Evolutionary conservation across 345 rosid genomes (phyloP), one percentile per base, ranked within the genome.

Genomic region (Excoecaria cochinchinensis): DNA sequence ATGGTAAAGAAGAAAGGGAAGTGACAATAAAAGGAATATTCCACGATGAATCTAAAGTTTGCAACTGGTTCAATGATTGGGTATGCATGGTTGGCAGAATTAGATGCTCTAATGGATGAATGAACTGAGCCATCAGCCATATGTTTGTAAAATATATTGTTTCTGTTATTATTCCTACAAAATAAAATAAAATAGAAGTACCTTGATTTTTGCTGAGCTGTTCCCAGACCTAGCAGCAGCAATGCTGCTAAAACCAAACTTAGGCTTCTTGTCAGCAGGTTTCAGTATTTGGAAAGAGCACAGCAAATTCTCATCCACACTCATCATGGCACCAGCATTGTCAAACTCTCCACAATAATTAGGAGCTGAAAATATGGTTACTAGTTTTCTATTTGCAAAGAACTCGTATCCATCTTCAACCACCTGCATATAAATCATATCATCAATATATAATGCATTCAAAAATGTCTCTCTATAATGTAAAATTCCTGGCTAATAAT

Each of bases 121-220:
- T 31, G 31, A 31, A 31, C 31, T 31, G 31, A 31, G 31, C 31
- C 31, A 31, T 31, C 1, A 31, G 31, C 31, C 31, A 31, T 31
- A 31, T 31, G 31, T 31, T 31, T 2, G 31, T 31, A 31, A 31
- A 31, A 31, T 31, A 31, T 31, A 31, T 31, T 31, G 31, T 31
- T 2, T 31, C 31, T 31, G 31, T 31, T 31, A 31, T 31, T 31
- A 31, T 31, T 31, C 2, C 31, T 31, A 31, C 31, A 2, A 31
- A n/a, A n/a, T n/a, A n/a, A 31, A 31, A 31, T 31, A 31, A 31
- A 31, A 36, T 58, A 70, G 17, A 55, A n/a, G 13, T 80, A 92
- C 96, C 96, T 84, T 92, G 79, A 87, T 67, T 85, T 76, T 87
- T 74, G 79, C 52, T 67, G 87, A 72, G 77, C 79, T 67, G 46